Percentiles rank a stretch among this genome's conserved stretches.
phyloP scores from a whole-genome alignment of 805 yeast genomes.

The Komagataella mondaviorum region DNA sequence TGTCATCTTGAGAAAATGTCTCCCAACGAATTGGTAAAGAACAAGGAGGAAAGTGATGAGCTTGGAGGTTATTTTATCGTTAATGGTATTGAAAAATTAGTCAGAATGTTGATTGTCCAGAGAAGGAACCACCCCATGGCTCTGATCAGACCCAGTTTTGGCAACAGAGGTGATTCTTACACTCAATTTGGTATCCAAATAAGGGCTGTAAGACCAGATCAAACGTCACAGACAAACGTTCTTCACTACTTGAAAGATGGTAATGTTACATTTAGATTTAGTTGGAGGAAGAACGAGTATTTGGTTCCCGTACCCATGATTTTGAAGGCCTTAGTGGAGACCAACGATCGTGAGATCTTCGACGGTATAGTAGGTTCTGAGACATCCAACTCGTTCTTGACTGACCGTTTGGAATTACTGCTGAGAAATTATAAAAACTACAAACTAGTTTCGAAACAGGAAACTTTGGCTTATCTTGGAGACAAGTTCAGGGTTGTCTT shows the following conservation, averaged over 20 bases:
- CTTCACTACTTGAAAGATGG: conserved; percentile 92
- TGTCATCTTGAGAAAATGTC: conserved; percentile 81
- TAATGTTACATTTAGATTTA: conserved; percentile 89
- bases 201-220: conserved; percentile 91
- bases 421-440: conserved; percentile 80
- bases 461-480: conserved; percentile 89
- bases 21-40: conserved; percentile 66
- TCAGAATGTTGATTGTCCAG: conserved; percentile 96
- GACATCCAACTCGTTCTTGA: conserved; percentile 76
- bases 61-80: conserved; percentile 93
- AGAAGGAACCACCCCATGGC: conserved; percentile 98
- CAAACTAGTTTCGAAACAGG: conserved; percentile 64
- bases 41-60: conserved; percentile 88
- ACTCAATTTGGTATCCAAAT: conserved; percentile 87
- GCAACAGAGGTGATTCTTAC: conserved; percentile 86
- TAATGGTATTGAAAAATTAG: conserved; percentile 91
- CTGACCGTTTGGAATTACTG: conserved; percentile 93
- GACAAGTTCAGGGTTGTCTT: conserved; percentile 92
- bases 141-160: conserved; percentile 85
- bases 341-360: conserved; percentile 89
- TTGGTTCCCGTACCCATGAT: conserved; percentile 89
- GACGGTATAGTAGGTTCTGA: conserved; percentile 94
- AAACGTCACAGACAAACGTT: conserved; percentile 96
- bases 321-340: conserved; percentile 77
- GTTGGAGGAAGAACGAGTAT: conserved; percentile 95